Conservation (phyloP, 768 basidiomycete genomes). For the Cystobasidium onofrii region DNA sequence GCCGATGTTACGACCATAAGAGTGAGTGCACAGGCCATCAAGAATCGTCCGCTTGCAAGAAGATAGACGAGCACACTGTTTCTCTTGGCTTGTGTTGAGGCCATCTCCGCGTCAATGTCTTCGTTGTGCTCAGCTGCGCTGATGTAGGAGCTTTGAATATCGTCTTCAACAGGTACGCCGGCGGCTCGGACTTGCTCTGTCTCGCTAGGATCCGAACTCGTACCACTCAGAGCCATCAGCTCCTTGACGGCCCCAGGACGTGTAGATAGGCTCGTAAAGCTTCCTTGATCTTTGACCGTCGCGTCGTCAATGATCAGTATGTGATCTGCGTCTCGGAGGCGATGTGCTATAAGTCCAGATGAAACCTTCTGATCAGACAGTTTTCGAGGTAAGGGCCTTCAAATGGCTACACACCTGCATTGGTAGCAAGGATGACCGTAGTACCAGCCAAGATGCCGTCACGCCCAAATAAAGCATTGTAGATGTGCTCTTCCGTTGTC, state of each 20-base stretch:
- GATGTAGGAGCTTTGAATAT: constrained; percentile 24
- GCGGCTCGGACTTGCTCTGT: neutral
- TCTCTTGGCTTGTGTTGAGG: constrained; percentile 7
- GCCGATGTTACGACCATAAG: neutral
- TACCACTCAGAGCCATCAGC: neutral
- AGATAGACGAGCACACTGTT: neutral
- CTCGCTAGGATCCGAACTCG: neutral
- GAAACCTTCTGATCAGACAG: neutral
- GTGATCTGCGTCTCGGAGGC: constrained; percentile 14
- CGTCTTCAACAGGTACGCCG: neutral
- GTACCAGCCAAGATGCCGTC: constrained; percentile 11
- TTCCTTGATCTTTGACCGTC: constrained; percentile 17
- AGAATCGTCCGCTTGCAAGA: neutral
- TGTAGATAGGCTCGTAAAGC: neutral
- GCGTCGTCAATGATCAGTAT: constrained; percentile 2
- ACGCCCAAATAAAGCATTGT: constrained; percentile 8
- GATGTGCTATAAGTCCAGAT: neutral
- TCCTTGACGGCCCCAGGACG: neutral
- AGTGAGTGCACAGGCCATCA: neutral
- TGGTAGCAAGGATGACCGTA: constrained; percentile 29
- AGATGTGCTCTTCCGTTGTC: constrained; percentile 32
- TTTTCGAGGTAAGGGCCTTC: neutral
- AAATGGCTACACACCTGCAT: neutral
- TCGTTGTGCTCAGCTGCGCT: neutral
- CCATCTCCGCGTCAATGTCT: constrained; percentile 30